Evolutionary conservation across 2,329 filamentous ascomycete genomes (phyloP).

Genomic region (Neurospora crassa): DNA sequence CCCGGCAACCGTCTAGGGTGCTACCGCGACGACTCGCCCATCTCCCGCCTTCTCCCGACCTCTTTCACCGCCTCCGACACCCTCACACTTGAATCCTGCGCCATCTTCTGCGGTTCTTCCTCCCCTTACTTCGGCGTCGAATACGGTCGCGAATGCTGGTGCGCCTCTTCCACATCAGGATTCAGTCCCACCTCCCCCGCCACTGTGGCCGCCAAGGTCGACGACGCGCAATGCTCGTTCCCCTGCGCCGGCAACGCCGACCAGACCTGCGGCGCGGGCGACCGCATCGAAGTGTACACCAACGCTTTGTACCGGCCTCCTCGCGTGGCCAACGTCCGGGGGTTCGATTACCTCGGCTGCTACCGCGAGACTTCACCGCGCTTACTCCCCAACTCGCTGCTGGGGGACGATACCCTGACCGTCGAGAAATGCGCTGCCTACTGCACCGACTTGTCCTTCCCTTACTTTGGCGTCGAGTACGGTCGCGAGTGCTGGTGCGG

Average conservation of each 20-base stretch:
- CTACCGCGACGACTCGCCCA: slow-evolving; percentile 7
- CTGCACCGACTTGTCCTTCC: slow-evolving; percentile 20
- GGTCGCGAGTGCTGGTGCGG: slow-evolving; percentile 33
- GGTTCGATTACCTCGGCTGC: slow-evolving; percentile 13
- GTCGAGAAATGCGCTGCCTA: slow-evolving; percentile 20
- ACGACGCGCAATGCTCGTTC: slow-evolving; percentile 9
- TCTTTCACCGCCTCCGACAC: slow-evolving; percentile 6
- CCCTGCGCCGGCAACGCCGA: slow-evolving; percentile 16
- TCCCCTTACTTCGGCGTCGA: slow-evolving; percentile 29
- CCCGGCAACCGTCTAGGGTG: slow-evolving; percentile 8
- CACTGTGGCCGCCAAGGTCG: slow-evolving; percentile 6
- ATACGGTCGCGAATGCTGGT: slow-evolving; percentile 32
- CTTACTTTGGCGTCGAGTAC: slow-evolving; percentile 29
- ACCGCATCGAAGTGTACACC: slow-evolving; percentile 18
- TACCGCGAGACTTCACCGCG: slow-evolving; percentile 12
- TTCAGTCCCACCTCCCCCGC: slow-evolving; percentile 7
- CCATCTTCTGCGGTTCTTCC: slow-evolving; percentile 18
- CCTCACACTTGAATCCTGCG: slow-evolving; percentile 25
- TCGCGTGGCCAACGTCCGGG: slow-evolving; percentile 6
- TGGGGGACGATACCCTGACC: slow-evolving; percentile 20
- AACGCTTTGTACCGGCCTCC: slow-evolving; percentile 14
- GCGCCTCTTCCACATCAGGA: slow-evolving; percentile 14
- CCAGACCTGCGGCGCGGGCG: slow-evolving; percentile 19
- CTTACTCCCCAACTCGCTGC: slow-evolving; percentile 12
- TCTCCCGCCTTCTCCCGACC: slow-evolving; percentile 6